phyloP scores from a whole-genome alignment of 2,329 filamentous ascomycete genomes.

The Colletotrichum tanaceti region DNA sequence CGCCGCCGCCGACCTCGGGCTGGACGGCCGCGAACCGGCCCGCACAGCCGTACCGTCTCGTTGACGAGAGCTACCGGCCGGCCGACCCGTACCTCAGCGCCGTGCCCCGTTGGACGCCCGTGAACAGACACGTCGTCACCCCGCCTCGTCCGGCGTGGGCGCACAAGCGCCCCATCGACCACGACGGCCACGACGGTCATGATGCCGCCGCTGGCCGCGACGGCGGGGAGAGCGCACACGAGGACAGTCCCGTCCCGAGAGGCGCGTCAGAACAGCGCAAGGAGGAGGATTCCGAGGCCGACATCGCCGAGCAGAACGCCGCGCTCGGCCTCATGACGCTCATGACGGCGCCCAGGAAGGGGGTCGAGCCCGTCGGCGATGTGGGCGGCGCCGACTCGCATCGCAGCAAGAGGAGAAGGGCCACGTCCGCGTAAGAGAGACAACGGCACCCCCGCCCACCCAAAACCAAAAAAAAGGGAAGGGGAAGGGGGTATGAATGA shows the following conservation, averaged over 20 bases:
- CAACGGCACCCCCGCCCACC: no score
- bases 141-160: slow-evolving; percentile 31
- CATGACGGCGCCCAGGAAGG: slow-evolving; percentile 45
- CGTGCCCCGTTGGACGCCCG: slow-evolving; percentile 53
- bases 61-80: slow-evolving; percentile 38
- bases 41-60: slow-evolving; percentile 26
- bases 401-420: slow-evolving; percentile 55
- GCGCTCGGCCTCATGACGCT: slow-evolving; percentile 62
- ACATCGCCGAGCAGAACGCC: slow-evolving; percentile 57
- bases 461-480: no score
- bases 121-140: slow-evolving; percentile 31
- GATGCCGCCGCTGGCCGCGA: slow-evolving; percentile 44
- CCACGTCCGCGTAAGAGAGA: slow-evolving; percentile 51
- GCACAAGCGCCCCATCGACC: slow-evolving; percentile 46
- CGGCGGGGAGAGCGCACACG: slow-evolving; percentile 42
- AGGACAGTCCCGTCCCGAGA: slow-evolving; percentile 42
- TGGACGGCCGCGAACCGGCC: slow-evolving; percentile 48
- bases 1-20: slow-evolving; percentile 40
- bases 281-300: slow-evolving; percentile 39
- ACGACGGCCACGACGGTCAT: slow-evolving; percentile 46
- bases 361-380: slow-evolving; percentile 34
- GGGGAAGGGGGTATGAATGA: neutral
- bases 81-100: slow-evolving; percentile 59
- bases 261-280: slow-evolving; percentile 16
- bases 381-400: slow-evolving; percentile 45